phyloP scores from a whole-genome alignment of 148 eudicot species.

The Chenopodium quinoa region DNA sequence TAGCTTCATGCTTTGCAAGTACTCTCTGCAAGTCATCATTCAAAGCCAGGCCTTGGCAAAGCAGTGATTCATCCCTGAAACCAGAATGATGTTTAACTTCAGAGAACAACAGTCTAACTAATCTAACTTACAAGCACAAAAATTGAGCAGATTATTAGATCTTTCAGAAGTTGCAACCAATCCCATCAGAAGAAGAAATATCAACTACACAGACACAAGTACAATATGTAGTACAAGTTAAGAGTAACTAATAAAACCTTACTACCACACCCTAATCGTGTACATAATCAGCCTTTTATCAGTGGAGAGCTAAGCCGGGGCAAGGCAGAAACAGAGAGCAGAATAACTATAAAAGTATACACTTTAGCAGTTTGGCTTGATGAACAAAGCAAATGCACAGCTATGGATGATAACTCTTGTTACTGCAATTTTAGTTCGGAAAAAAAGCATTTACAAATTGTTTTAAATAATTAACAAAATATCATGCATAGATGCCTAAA shows the following conservation, averaged over 20 bases:
- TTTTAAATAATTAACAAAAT: not conserved
- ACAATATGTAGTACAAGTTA: too few species aligned
- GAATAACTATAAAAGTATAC: not conserved
- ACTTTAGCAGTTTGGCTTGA: not conserved
- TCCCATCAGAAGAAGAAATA: too few species aligned
- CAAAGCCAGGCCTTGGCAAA: slow-evolving; percentile 86
- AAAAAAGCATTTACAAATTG: too few species aligned
- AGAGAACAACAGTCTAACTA: not conserved
- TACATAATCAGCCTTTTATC: not conserved
- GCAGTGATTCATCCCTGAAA: slow-evolving; percentile 82
- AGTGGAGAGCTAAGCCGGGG: not conserved
- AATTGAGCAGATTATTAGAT: not conserved
- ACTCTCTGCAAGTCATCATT: slow-evolving; percentile 93
- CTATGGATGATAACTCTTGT: too few species aligned
- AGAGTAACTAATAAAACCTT: too few species aligned
- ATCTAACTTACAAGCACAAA: not conserved
- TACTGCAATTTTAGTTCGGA: too few species aligned
- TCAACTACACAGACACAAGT: too few species aligned
- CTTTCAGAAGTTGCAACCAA: not conserved
- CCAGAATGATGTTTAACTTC: slow-evolving; percentile 14
- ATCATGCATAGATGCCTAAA: not conserved
- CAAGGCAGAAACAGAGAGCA: not conserved
- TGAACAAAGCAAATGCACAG: not conserved
- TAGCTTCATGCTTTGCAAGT: slow-evolving; percentile 76
- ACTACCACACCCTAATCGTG: not conserved